Conservation (phyloP, 2,329 filamentous ascomycete genomes). For the Meredithiella fracta region DNA sequence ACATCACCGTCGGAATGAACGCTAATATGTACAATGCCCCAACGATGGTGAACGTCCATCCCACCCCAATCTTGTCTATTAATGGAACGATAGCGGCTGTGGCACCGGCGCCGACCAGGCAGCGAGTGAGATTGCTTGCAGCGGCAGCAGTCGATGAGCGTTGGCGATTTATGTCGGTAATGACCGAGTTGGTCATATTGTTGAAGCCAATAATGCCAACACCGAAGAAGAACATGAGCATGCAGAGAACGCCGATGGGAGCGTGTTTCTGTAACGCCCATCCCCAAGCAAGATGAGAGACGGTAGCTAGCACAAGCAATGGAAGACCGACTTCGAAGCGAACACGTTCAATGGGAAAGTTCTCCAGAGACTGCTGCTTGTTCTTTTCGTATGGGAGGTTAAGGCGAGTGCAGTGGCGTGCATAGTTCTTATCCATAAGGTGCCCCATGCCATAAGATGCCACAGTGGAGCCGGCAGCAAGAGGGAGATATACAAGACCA, state of each 20-base stretch:
- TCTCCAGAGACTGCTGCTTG: conserved; percentile 31
- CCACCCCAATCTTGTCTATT: conserved; percentile 32
- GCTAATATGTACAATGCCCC: conserved; percentile 25
- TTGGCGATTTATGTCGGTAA: conserved; percentile 39
- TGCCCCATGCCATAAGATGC: conserved; percentile 33
- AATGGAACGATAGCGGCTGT: conserved; percentile 36
- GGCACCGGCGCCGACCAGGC: conserved; percentile 36
- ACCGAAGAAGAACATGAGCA: conserved; percentile 31
- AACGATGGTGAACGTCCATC: conserved; percentile 35
- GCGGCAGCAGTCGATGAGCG: conserved; percentile 38
- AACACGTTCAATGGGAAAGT: conserved; percentile 36
- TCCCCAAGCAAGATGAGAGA: conserved; percentile 33
- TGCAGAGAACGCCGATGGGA: conserved; percentile 29
- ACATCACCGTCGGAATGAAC: conserved; percentile 24
- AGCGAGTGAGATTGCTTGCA: conserved; percentile 39
- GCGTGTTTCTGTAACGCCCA: conserved; percentile 31
- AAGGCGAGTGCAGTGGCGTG: conserved; percentile 37
- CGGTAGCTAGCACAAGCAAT: conserved; percentile 32
- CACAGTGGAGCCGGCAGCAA: conserved; percentile 32
- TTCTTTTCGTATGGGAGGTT: conserved; percentile 37
- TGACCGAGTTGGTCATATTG: conserved; percentile 34
- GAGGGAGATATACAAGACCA: conserved; percentile 36
- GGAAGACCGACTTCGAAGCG: conserved; percentile 34
- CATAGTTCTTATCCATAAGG: conserved; percentile 51
- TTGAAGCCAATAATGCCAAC: conserved; percentile 36